Base-by-base conservation (phyloP, 2,329 filamentous ascomycete species). In the Pyrenochaeta sp. region DNA sequence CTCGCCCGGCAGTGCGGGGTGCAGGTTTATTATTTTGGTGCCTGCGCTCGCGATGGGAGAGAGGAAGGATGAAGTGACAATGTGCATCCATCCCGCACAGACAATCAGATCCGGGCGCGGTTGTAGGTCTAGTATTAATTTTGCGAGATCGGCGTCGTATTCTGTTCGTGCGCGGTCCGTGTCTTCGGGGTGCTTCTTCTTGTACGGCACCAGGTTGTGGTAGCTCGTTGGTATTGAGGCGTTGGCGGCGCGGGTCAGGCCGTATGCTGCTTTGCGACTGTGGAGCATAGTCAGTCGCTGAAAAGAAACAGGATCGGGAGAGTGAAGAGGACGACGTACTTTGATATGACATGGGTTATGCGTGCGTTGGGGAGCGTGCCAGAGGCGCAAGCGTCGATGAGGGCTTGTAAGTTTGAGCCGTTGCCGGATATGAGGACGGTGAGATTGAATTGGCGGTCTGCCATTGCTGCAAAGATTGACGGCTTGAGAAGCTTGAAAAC, bases 121-220 rank as follows among this genome's bases (percentile, higher is more conserved):
- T 29, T 93, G 94, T 20, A 99, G 84, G 51, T 89, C 86, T 81
- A 99, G 91, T 51, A 92, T 93, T 43, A 99, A 82, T 31, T 95
- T 95, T 61, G 99, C 82, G 64, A 92, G 90, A 77, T 95, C 95
- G 65, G 94, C 93, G 51, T 97, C 84, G 76, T 98, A 97, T 53
- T 94, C 98, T 68, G 93, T 97, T 73, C 64, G 54, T 37, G 35
- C 45, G 63, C 66, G 30, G 91, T 80, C 71, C 5, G 79, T 77
- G 65, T 71, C 87, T 1, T 62, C 44, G 1, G 69, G 58, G 64
- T 92, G 84, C 58, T 82, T 83, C 69, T 90, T 90, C 54, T 91
- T 92, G 77, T 91, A 88, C 31, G 85, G 83, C 50, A 93, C 82
- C 35, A 95, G 84, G 75, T 94, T 94, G 82, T 94, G 92, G 79